Conservation (phyloP, 805 yeast genomes). For the Ogataea trehaloabstinens region DNA sequence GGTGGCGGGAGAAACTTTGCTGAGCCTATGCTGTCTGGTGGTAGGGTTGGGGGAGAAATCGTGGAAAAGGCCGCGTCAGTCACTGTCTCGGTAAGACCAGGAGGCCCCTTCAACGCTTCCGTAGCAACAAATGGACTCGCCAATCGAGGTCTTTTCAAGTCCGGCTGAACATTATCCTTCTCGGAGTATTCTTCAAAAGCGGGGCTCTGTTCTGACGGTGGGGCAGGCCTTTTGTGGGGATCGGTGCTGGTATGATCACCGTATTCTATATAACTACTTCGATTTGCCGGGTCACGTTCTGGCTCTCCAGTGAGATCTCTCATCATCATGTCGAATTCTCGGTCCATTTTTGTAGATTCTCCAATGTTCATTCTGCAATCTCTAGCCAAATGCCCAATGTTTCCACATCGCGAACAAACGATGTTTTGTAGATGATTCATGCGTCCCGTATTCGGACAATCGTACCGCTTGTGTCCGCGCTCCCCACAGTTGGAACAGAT, state of each 20-base stretch:
- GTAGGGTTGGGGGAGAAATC: background rate
- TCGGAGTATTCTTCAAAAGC: no score
- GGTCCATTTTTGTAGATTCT: constrained; percentile 34
- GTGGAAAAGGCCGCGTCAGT: background rate
- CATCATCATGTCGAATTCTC: constrained; percentile 52
- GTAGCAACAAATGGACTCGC: constrained; percentile 5
- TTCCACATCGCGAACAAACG: constrained; percentile 77
- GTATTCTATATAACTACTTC: constrained; percentile 1
- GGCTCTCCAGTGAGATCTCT: constrained; percentile 40
- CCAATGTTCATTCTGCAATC: constrained; percentile 63
- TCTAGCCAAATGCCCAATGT: constrained; percentile 79
- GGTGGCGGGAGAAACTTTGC: constrained; percentile 9
- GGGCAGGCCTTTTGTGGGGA: constrained; percentile 11
- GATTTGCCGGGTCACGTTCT: constrained; percentile 4
- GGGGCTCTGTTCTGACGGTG: constrained; percentile 1
- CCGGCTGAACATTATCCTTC: background rate
- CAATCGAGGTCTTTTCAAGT: constrained; percentile 2
- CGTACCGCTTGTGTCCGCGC: constrained; percentile 60
- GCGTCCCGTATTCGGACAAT: constrained; percentile 55
- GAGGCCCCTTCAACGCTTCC: constrained; percentile 26
- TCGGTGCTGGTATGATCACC: constrained; percentile 2
- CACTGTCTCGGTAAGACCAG: constrained; percentile 14
- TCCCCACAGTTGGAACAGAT: constrained; percentile 66
- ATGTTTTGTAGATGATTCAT: constrained; percentile 50
- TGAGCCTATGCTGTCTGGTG: constrained; percentile 9